phyloP scores from a whole-genome alignment of 257 asterid species.

The Penstemon newberryi region DNA sequence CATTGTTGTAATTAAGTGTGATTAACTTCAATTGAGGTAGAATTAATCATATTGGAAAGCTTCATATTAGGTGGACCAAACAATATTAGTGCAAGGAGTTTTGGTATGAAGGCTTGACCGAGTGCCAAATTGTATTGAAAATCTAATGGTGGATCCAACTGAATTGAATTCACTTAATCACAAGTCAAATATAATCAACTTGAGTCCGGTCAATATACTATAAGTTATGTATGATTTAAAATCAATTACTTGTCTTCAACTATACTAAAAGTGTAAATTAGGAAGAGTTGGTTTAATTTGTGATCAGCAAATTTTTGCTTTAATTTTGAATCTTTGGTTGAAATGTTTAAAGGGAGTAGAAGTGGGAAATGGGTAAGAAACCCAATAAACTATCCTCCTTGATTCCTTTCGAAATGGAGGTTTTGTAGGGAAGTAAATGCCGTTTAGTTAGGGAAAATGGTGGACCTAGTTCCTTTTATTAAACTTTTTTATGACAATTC shows the following conservation, averaged over 20 bases:
- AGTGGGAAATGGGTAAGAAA: conserved; percentile 19
- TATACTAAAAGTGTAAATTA: too few relatives aligned
- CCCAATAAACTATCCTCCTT: background rate
- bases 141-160: too few relatives aligned
- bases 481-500: too few relatives aligned
- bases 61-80: background rate
- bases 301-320: conserved; percentile 24
- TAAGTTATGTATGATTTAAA: too few relatives aligned
- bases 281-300: too few relatives aligned
- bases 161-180: too few relatives aligned
- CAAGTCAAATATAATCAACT: too few relatives aligned
- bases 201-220: too few relatives aligned
- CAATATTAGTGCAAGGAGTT: background rate
- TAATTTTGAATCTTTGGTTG: conserved; percentile 46
- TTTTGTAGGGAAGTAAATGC: conserved; percentile 42
- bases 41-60: conserved; percentile 20
- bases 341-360: conserved; percentile 24
- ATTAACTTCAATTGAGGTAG: conserved; percentile 15
- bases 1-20: conserved; percentile 26
- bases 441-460: conserved; percentile 53
- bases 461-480: conserved; percentile 38
- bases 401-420: conserved; percentile 40
- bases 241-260: too few relatives aligned
- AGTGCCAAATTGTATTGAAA: too few relatives aligned
- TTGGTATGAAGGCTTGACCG: conserved; percentile 32